Conservation (phyloP, 177 flowering plant species). For the Vitis hybrid region DNA sequence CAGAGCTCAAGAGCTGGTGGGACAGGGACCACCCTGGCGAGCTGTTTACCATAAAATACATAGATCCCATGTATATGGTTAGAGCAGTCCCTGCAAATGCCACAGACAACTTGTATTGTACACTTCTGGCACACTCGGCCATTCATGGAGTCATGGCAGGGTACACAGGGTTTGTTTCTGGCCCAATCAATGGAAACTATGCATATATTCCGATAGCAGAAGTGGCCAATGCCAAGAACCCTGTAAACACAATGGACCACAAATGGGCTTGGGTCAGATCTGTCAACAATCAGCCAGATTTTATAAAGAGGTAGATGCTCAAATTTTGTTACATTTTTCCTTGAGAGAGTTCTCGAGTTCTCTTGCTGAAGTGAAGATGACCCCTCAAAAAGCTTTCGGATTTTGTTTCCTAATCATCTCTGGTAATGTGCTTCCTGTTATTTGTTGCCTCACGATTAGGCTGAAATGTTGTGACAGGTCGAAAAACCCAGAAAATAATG, state of each 20-base stretch:
- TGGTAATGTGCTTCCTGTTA: too few relatives aligned
- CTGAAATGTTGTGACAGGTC: too few relatives aligned
- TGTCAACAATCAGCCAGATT: constrained; percentile 85
- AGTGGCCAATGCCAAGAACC: constrained; percentile 62
- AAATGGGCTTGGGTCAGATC: constrained; percentile 95
- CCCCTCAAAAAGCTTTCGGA: not conserved
- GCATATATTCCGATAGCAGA: constrained; percentile 73
- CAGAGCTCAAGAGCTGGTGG: constrained; percentile 83
- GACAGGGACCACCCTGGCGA: constrained; percentile 56
- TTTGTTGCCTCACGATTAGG: too few relatives aligned
- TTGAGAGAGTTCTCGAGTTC: not conserved
- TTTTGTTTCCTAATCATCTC: not conserved
- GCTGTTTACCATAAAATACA: constrained; percentile 74
- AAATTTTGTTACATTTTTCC: not conserved
- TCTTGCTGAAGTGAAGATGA: too few relatives aligned
- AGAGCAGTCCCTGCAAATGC: constrained; percentile 87
- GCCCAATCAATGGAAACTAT: constrained; percentile 74
- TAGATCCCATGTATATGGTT: constrained; percentile 89
- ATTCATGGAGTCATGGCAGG: constrained; percentile 93
- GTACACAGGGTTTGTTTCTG: constrained; percentile 75
- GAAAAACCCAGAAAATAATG: too few relatives aligned
- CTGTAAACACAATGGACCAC: constrained; percentile 58
- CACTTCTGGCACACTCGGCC: constrained; percentile 74
- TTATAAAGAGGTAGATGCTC: constrained; percentile 28
- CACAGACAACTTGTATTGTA: constrained; percentile 73